Conservation (phyloP, 1,284 basidiomycete genomes). For the Moesziomyces sp. region DNA sequence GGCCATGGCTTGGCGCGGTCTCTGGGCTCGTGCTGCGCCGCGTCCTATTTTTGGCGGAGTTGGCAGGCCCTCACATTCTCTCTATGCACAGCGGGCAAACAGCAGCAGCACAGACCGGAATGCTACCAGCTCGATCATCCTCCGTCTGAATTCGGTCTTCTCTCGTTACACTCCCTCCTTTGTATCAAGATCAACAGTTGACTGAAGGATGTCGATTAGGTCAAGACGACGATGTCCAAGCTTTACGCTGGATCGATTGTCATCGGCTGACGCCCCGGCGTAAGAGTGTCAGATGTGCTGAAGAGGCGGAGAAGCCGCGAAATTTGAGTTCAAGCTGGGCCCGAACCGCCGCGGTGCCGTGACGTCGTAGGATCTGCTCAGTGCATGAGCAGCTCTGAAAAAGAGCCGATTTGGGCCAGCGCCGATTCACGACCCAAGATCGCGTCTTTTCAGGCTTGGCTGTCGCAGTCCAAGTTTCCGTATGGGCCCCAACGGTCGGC, state of each 20-base stretch:
- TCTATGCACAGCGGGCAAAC: not conserved
- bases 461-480: too few species aligned
- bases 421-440: too few species aligned
- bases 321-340: not conserved
- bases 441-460: too few species aligned
- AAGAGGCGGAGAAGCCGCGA: not conserved
- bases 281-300: not conserved
- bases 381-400: conserved; percentile 13
- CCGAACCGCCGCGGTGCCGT: conserved; percentile 1
- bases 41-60: not conserved
- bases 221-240: too few species aligned
- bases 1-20: not conserved
- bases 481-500: too few species aligned
- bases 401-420: too few species aligned
- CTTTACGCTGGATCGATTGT: too few species aligned
- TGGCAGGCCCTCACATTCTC: not conserved
- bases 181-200: too few species aligned
- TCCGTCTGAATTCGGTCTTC: not conserved
- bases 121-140: not conserved
- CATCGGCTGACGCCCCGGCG: too few species aligned
- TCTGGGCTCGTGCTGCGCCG: too few species aligned
- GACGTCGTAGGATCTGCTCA: conserved; percentile 39
- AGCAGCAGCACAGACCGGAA: not conserved
- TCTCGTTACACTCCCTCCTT: not conserved
- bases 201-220: too few species aligned